Evolutionary conservation across 305 asterid species (phyloP).

Genomic region (Lippia alba): DNA sequence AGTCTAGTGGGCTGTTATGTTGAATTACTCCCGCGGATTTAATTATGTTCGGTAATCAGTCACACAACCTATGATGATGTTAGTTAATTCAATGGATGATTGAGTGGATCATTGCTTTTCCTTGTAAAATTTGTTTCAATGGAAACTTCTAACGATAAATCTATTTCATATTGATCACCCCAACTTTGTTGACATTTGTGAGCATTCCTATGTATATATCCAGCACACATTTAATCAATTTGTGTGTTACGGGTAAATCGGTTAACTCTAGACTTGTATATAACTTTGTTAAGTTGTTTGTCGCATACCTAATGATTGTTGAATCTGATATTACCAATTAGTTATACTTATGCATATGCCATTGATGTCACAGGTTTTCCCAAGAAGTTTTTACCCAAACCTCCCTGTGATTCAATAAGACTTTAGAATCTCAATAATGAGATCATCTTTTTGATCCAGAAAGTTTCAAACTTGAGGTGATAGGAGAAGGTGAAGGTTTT

Average conservation of each 20-base stretch:
- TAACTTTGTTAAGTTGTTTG: background rate
- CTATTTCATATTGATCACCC: too few relatives aligned
- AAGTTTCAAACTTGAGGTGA: constrained; percentile 34
- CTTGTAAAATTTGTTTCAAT: background rate
- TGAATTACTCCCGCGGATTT: constrained; percentile 17
- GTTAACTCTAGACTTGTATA: too few relatives aligned
- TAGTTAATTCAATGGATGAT: background rate
- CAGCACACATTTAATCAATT: too few relatives aligned
- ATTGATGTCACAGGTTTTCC: constrained; percentile 40
- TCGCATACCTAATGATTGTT: background rate
- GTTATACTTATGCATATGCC: constrained; percentile 28
- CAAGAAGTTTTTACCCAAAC: constrained; percentile 23
- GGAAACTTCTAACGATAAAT: background rate
- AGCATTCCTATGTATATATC: background rate
- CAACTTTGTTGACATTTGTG: background rate
- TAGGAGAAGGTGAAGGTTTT: constrained; percentile 39
- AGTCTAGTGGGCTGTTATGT: background rate
- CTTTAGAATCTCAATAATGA: constrained; percentile 34
- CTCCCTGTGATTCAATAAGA: constrained; percentile 23
- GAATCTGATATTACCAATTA: background rate
- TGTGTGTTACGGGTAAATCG: too few relatives aligned
- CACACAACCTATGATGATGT: background rate
- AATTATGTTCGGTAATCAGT: background rate
- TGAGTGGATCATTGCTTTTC: too few relatives aligned
- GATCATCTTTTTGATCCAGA: constrained; percentile 36